These are phyloP conservation scores for Mycogone perniciosa DNA, from an alignment of 2,329 filamentous ascomycete species.

Conservation along the genomic window DNA sequence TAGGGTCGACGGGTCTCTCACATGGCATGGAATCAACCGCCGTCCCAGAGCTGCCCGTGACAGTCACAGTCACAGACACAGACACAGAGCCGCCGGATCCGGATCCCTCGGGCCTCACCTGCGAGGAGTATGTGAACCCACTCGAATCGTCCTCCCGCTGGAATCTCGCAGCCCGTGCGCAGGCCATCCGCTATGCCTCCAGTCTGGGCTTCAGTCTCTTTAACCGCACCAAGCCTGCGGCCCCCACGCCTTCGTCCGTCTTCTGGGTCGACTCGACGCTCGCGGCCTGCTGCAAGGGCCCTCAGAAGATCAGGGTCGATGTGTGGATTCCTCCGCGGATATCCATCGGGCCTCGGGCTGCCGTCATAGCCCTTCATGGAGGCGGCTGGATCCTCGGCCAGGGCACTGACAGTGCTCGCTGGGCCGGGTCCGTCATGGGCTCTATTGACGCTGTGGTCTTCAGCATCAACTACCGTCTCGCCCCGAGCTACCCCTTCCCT, in stretches of 20 bases:
- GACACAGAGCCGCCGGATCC: slow-evolving; percentile 22
- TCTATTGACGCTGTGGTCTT: slow-evolving; percentile 53
- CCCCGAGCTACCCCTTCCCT: slow-evolving; percentile 58
- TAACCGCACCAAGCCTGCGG: slow-evolving; percentile 35
- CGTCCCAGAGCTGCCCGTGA: no score
- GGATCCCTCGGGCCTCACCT: slow-evolving; percentile 26
- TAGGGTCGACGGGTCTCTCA: not conserved
- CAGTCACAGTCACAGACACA: not conserved
- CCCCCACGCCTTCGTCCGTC: slow-evolving; percentile 32
- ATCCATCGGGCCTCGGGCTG: slow-evolving; percentile 36
- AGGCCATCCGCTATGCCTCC: slow-evolving; percentile 39
- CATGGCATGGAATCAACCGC: slow-evolving; percentile 1
- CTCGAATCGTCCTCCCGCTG: slow-evolving; percentile 39
- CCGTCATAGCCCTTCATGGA: slow-evolving; percentile 61
- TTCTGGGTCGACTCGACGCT: slow-evolving; percentile 39
- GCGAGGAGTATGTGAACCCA: slow-evolving; percentile 37
- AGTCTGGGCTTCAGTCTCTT: slow-evolving; percentile 37
- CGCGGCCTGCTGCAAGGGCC: slow-evolving; percentile 28
- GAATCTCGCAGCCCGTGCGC: slow-evolving; percentile 36
- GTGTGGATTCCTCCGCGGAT: slow-evolving; percentile 36
- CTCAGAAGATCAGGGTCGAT: slow-evolving; percentile 40
- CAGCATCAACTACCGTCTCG: slow-evolving; percentile 62
- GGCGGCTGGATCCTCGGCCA: slow-evolving; percentile 60
- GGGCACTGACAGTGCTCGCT: slow-evolving; percentile 57
- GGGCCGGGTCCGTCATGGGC: slow-evolving; percentile 47